Evolutionary conservation across 129 eudicot species (phyloP).

Genomic region (Escallonia herrerae): DNA sequence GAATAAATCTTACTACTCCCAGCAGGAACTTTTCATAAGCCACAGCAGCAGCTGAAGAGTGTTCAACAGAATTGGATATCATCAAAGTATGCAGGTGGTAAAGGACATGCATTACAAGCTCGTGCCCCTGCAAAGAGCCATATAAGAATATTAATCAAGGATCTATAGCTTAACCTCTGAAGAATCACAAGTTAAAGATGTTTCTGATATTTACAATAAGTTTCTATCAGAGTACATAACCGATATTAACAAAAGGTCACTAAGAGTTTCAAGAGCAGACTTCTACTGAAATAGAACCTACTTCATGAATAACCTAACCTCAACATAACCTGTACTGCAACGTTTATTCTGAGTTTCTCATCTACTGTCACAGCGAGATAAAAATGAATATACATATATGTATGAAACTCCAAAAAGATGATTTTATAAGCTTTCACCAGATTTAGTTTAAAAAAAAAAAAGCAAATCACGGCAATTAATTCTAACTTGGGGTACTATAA

Average conservation of each 20-base stretch:
- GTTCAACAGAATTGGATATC: slow-evolving; percentile 40
- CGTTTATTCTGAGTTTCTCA: too few relatives aligned
- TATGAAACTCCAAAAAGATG: too few relatives aligned
- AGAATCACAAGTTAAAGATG: neutral
- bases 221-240: neutral
- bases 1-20: slow-evolving; percentile 62
- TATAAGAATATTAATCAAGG: neutral
- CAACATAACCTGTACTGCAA: too few relatives aligned
- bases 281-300: neutral
- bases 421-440: too few relatives aligned
- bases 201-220: neutral
- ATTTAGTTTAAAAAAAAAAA: too few relatives aligned
- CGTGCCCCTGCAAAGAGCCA: slow-evolving; percentile 68
- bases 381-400: too few relatives aligned
- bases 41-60: slow-evolving; percentile 41
- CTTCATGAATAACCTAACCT: too few relatives aligned
- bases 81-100: slow-evolving; percentile 63
- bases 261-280: neutral
- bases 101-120: slow-evolving; percentile 82
- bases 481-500: too few relatives aligned
- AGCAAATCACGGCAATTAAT: too few relatives aligned
- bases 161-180: neutral
- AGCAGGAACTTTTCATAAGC: slow-evolving; percentile 74
- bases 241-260: neutral
- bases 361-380: too few relatives aligned